Evolutionary conservation across 805 yeast species (phyloP), one percentile per base, ranked within the genome.

Genomic region (Ogataea glucozyma): DNA sequence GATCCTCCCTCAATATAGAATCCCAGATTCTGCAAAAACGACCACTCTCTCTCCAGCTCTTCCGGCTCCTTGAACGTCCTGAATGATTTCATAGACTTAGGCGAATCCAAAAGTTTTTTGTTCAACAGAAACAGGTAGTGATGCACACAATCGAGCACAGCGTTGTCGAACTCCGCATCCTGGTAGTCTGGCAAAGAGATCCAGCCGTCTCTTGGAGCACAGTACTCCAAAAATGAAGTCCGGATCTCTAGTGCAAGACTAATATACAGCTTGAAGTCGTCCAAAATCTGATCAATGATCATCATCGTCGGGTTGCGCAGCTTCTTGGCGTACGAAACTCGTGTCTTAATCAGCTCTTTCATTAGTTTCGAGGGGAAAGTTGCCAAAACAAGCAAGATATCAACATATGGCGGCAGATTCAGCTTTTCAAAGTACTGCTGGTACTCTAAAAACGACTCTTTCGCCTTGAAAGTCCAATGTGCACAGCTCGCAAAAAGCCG

Each of bases 261-360:
- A 43, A 91, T 77, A 59, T 88, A 88, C 2, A 82, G 75, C 52
- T 82, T 82, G 60, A 91, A 85, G 60, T 88, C 96, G 34, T 80
- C 89, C 47, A 91, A 77, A 76, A 88, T 84, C 65, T 91, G 97
- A 63, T 93, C 99, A 53, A 93, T 87, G 83, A 88, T 87, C 89
- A 88, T 85, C 81, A 90, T 79, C 0, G 97, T 89, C 1, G 97
- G 96, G 54, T 84, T 85, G 40, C 76, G 79, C 36, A 91, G 66
- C 56, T 84, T 85, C 60, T 77, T 73, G 2, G 97, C 96, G 60
- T 87, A 89, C 1, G 74, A 69, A 33, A 91, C 69, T 51, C 97
- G 75, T 31, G 86, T 76, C 26, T 75, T 74, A 31, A 90, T 83
- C 39, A 88, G 76, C 54, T 88, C 96, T 56, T 83, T 84, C 54